phyloP scores from a whole-genome alignment of 2,329 filamentous ascomycete species.

The Fusarium caatingaense region DNA sequence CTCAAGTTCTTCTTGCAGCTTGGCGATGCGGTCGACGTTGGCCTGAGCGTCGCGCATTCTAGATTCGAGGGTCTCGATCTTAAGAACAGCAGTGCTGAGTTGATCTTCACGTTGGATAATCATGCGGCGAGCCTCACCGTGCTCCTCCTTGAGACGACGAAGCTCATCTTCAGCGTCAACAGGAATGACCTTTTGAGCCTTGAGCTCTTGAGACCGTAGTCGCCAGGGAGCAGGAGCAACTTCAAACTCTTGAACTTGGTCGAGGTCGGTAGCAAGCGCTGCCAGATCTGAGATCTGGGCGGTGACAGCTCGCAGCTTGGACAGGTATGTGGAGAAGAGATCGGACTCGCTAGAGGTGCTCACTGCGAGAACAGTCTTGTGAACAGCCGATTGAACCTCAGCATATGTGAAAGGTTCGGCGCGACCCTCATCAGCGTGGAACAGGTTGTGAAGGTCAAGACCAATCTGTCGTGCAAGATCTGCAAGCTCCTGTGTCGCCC shows the following conservation, averaged over 20 bases:
- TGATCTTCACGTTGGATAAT: conserved; percentile 81
- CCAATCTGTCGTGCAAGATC: conserved; percentile 75
- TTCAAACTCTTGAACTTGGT: conserved; percentile 83
- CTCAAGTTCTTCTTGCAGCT: conserved; percentile 70
- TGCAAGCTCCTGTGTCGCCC: conserved; percentile 72
- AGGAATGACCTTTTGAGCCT: conserved; percentile 81
- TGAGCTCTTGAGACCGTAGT: conserved; percentile 82
- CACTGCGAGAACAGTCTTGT: conserved; percentile 60
- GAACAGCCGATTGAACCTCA: conserved; percentile 74
- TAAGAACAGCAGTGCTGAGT: conserved; percentile 87
- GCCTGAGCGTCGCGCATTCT: conserved; percentile 85
- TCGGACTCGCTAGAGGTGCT: conserved; percentile 72
- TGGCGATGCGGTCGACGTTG: conserved; percentile 76
- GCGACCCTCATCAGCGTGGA: conserved; percentile 76
- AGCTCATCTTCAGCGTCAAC: conserved; percentile 89
- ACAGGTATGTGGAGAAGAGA: conserved; percentile 74
- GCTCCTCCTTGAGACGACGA: conserved; percentile 80
- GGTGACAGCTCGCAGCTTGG: conserved; percentile 73
- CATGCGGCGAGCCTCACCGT: conserved; percentile 79
- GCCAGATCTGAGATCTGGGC: conserved; percentile 76
- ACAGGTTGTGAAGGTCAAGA: conserved; percentile 70
- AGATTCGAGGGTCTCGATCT: conserved; percentile 92
- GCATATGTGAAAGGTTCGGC: conserved; percentile 72
- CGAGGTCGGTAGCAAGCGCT: conserved; percentile 75
- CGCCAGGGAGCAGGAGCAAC: conserved; percentile 82